A percentile compares a stretch with the other conserved stretches of the same genome.
Conservation (phyloP, 1,284 basidiomycete genomes). For the Ceratobasidium sp. region DNA sequence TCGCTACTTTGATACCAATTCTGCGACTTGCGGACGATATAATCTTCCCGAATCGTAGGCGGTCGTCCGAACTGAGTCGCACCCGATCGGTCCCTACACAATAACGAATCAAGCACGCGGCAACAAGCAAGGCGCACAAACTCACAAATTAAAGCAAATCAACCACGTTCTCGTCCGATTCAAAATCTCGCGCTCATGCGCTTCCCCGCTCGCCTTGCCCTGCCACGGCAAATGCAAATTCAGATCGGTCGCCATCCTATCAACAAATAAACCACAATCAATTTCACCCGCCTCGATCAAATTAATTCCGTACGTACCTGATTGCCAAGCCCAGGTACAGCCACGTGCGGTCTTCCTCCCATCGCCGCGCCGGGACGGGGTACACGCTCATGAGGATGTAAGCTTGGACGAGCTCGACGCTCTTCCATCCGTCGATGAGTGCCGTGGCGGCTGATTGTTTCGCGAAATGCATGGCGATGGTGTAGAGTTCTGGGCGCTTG, state of each 20-base stretch:
- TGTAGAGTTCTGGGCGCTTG: conserved; percentile 83
- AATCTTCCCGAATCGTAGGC: conserved; percentile 87
- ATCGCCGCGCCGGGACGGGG: conserved; percentile 80
- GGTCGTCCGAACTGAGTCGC: conserved; percentile 91
- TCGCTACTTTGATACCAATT: conserved; percentile 82
- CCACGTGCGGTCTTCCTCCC: conserved; percentile 89
- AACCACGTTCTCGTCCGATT: conserved; percentile 88
- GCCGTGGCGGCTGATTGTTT: conserved; percentile 84
- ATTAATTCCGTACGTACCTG: conserved; percentile 62
- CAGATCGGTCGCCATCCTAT: conserved; percentile 81
- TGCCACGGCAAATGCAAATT: conserved; percentile 81
- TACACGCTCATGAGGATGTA: conserved; percentile 84
- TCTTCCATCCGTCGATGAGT: conserved; percentile 85
- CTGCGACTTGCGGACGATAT: conserved; percentile 79
- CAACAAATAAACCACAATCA: background rate
- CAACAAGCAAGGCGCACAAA: background rate
- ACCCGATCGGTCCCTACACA: conserved; percentile 73
- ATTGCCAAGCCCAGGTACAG: conserved; percentile 85
- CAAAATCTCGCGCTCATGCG: conserved; percentile 83
- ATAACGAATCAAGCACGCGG: background rate
- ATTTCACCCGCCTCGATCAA: background rate
- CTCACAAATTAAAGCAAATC: conserved; percentile 81
- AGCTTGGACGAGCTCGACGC: conserved; percentile 78
- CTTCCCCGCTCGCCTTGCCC: conserved; percentile 74
- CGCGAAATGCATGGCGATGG: conserved; percentile 89